Base-by-base conservation (phyloP, 2,329 filamentous ascomycete species). In the Alternaria sp. region DNA sequence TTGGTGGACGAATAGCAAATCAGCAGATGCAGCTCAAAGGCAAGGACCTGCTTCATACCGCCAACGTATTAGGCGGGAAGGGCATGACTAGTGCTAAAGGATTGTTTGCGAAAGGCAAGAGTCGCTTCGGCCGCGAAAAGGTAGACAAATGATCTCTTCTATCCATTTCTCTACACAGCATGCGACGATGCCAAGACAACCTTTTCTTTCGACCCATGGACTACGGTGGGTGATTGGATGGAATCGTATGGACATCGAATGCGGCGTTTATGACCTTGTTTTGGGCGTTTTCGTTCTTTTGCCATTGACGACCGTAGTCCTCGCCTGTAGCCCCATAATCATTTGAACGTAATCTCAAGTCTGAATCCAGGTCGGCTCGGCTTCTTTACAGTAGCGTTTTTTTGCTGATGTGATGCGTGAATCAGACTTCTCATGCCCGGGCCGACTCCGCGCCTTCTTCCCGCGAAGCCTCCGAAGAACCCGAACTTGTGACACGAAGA, bases 21-120 rank as follows among this genome's bases (percentile, higher is more conserved):
- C 57, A 74, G 54, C 72, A 78, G 58, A 87, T 94, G 76, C 91
- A 92, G 69, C 86, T 89, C 40, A 94, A 94, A 82, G 90, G 94
- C 77, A 97, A 97, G 81, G 93, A 96, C 72, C 82, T 97, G 28
- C 85, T 97, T 75, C 92, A 95, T 67, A 90, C 90, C 22, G 94
- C 94, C 56, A 93, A 92, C 54, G 81, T 88, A 18, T 82, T 90
- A 60, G 86, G 89, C 62, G 88, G 88, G 25, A 90, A 90, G 73
- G 89, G 88, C 32, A 86, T 87, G 65, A 93, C 92, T 76, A 92
- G 93, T 60, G 93, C 94, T 50, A 97, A 97, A 82, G 94, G 94
- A 54, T 80, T 97, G 66, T 90, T 97, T 78, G 93, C 91, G 67
- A 97, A 97, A 82, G 92, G 94, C 69, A 94, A 92, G 81, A 94